These are phyloP conservation scores for Luffa aegyptiaca DNA, from an alignment of 306 rosid genomes.

Conservation along the genomic window DNA sequence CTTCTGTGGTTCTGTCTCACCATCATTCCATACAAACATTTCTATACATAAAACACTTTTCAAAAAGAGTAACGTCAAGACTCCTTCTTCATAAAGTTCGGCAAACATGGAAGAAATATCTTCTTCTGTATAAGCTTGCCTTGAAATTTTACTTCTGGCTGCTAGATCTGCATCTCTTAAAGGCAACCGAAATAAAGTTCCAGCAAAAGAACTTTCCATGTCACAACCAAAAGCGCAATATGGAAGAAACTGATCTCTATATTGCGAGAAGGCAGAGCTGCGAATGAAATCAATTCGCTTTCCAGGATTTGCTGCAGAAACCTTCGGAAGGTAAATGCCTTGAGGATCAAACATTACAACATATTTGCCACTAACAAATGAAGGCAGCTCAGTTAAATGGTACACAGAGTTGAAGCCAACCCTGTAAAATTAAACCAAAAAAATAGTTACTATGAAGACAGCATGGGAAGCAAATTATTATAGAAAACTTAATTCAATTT, in stretches of 20 bases:
- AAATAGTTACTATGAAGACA: constrained; percentile 14
- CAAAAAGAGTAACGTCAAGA: constrained; percentile 73
- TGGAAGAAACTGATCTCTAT: constrained; percentile 78
- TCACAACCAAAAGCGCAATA: constrained; percentile 89
- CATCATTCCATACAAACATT: constrained; percentile 71
- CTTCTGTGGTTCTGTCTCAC: constrained; percentile 55
- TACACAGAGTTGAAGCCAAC: constrained; percentile 98
- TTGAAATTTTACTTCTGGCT: constrained; percentile 71
- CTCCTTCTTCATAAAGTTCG: constrained; percentile 82
- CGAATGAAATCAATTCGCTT: constrained; percentile 79
- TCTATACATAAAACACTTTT: constrained; percentile 65
- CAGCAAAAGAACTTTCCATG: constrained; percentile 68
- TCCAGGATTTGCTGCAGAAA: constrained; percentile 88
- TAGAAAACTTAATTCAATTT: neutral
- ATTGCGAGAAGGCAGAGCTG: constrained; percentile 61
- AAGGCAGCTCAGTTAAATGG: constrained; percentile 95
- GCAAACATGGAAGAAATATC: constrained; percentile 81
- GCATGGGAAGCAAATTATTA: neutral
- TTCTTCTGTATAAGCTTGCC: constrained; percentile 72
- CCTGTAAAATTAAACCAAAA: constrained; percentile 32
- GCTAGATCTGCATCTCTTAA: constrained; percentile 75
- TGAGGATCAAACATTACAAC: constrained; percentile 95
- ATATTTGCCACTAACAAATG: constrained; percentile 89
- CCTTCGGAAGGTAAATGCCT: constrained; percentile 79
- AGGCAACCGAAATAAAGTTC: constrained; percentile 91